These are phyloP conservation scores for Pythium brassicae DNA, from an alignment of 352 stramenopile species.

Conservation along the genomic window DNA sequence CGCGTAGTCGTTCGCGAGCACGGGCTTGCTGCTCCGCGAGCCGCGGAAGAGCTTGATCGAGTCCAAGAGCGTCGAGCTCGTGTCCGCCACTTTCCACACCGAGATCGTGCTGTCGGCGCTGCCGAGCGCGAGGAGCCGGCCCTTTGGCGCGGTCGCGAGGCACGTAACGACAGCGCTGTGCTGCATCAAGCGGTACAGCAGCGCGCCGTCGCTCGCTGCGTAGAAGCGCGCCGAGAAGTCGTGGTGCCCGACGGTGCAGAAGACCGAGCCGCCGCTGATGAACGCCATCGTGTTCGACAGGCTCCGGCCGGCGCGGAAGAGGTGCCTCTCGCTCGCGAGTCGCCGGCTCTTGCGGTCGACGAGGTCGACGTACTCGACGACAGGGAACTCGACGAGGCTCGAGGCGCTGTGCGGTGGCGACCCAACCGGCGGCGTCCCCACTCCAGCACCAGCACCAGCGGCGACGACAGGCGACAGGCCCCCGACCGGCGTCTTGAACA, in stretches of 20 bases:
- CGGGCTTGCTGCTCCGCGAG: slow-evolving; percentile 42
- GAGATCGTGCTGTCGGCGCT: slow-evolving; percentile 72
- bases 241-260: slow-evolving; percentile 67
- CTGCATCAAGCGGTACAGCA: slow-evolving; percentile 70
- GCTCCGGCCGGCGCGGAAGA: slow-evolving; percentile 14
- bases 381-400: slow-evolving; percentile 15
- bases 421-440: background rate
- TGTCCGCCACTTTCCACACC: slow-evolving; percentile 69
- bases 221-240: slow-evolving; percentile 79
- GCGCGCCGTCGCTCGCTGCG: slow-evolving; percentile 56
- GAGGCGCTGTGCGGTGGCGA: slow-evolving; percentile 5
- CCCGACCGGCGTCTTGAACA: slow-evolving; percentile 28
- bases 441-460: background rate
- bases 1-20: slow-evolving; percentile 73
- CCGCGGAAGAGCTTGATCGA: slow-evolving; percentile 76
- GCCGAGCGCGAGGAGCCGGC: slow-evolving; percentile 47
- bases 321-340: slow-evolving; percentile 40
- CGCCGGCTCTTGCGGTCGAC: slow-evolving; percentile 65
- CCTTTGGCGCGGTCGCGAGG: slow-evolving; percentile 40
- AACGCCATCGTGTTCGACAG: slow-evolving; percentile 35
- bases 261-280: slow-evolving; percentile 45
- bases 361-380: slow-evolving; percentile 46
- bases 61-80: slow-evolving; percentile 64
- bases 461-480: too few species aligned
- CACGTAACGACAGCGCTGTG: slow-evolving; percentile 70